Base-by-base conservation (phyloP, 768 basidiomycete species). In the Lentinula lateritia region DNA sequence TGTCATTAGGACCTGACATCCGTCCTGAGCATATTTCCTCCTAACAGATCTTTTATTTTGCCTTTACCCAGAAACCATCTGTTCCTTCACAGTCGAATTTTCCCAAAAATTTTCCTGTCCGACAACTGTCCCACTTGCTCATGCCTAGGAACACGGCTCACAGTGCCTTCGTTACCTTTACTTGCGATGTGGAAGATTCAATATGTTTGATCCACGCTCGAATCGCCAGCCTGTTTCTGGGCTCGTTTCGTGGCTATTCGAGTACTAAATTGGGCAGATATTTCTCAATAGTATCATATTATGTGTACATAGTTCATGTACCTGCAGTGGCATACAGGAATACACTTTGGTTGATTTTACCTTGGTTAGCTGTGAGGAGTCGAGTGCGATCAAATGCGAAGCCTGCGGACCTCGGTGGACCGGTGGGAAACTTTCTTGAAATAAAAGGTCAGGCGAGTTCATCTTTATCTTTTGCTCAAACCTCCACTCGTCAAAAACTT, bases 81-180 rank as follows among this genome's bases (percentile, higher is more conserved):
- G 18, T 46, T 38, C 20, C 12, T 52, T 35, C 18, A 9, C n/a
- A 34, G 4, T 36, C 28, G 28, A 28, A 28, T 28, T 28, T 28
- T 28, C 28, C 3, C 28, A 28, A 28, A 23, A 28, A 0, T 10
- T 34, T 5, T 52, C 13, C 20, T 6, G 66, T 53, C 63, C 60
- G 59, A 67, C n/a, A 61, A 8, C 46, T 43, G 36, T 62, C 69
- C 88, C 88, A 89, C 86, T 77, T 77, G 76, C 85, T 76, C 72
- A 76, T 81, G 88, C 88, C 89, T 88, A 83, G 89, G 82, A 77
- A 88, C 88, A 90, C 73, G 79, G 89, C 86, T 70, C 65, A 70
- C 73, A 63, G 66, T 87, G 88, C 89, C 83, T 81, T 90, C 87
- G 88, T 89, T 82, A 73, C 88, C 85, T 85, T 73, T 82, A 88